These are phyloP conservation scores for Globisporangium polare DNA, from an alignment of 352 stramenopile species.

Conservation along the genomic window DNA sequence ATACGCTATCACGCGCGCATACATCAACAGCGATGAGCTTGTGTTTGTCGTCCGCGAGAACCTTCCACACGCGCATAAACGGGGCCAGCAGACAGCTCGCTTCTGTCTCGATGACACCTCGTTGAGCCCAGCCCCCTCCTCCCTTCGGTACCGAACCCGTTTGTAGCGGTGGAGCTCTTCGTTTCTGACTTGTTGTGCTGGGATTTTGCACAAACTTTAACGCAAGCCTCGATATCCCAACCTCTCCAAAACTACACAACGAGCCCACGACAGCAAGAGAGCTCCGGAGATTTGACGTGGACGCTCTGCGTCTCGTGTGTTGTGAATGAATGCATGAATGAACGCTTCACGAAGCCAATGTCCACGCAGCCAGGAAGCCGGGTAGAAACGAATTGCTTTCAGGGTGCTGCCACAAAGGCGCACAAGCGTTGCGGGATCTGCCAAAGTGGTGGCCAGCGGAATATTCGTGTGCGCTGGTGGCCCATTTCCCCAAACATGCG, in stretches of 20 bases:
- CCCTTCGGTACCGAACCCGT: neutral
- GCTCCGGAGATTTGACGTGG: neutral
- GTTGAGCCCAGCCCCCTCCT: neutral
- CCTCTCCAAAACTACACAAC: neutral
- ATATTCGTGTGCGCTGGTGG: neutral
- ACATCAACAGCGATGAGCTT: conserved; percentile 6
- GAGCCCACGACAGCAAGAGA: neutral
- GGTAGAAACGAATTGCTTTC: no score
- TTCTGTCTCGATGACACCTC: neutral
- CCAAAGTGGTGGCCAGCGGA: neutral
- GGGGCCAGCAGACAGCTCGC: conserved; percentile 3
- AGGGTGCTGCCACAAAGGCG: neutral
- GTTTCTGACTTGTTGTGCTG: no score
- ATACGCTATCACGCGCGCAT: conserved; percentile 7
- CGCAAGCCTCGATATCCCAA: neutral
- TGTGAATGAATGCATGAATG: no score
- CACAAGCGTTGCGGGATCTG: neutral
- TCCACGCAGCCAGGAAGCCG: no score
- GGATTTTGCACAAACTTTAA: neutral
- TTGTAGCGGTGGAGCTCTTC: conserved; percentile 1
- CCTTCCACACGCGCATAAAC: conserved; percentile 1
- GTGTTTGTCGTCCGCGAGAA: conserved; percentile 1
- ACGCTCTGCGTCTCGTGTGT: neutral
- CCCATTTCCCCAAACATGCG: neutral
- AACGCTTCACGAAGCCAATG: no score